phyloP scores from a whole-genome alignment of 805 yeast genomes.

The Kluyveromyces dobzhanskii region DNA sequence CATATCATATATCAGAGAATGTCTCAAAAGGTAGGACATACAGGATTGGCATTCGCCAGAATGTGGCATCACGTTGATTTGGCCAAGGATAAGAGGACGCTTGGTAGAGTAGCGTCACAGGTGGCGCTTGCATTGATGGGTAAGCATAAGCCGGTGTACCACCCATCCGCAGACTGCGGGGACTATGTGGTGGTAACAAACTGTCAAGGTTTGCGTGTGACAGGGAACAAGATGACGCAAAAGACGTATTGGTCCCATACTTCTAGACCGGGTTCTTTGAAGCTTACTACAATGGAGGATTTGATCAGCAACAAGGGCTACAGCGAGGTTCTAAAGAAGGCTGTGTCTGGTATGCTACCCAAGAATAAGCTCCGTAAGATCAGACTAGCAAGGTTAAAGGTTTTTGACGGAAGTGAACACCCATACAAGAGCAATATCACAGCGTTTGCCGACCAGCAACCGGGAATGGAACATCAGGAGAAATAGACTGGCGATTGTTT shows the following conservation, averaged over 20 bases:
- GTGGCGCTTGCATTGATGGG: slow-evolving; percentile 88
- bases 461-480: slow-evolving; percentile 28
- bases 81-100: slow-evolving; percentile 71
- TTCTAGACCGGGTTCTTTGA: slow-evolving; percentile 81
- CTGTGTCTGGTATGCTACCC: slow-evolving; percentile 95
- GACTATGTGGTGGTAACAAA: slow-evolving; percentile 96
- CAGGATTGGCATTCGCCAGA: slow-evolving; percentile 71
- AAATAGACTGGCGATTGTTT: background rate
- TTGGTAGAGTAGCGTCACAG: slow-evolving; percentile 86
- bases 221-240: slow-evolving; percentile 77
- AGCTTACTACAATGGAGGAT: slow-evolving; percentile 72
- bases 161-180: slow-evolving; percentile 76
- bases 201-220: slow-evolving; percentile 69
- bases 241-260: slow-evolving; percentile 87
- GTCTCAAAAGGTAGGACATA: slow-evolving; percentile 35
- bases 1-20: slow-evolving; percentile 9
- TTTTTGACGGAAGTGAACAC: slow-evolving; percentile 80
- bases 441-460: slow-evolving; percentile 77
- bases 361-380: slow-evolving; percentile 73
- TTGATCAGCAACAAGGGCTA: slow-evolving; percentile 73
- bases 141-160: slow-evolving; percentile 90
- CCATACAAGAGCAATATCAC: slow-evolving; percentile 78
- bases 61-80: slow-evolving; percentile 95
- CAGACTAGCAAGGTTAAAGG: slow-evolving; percentile 77
- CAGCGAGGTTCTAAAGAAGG: slow-evolving; percentile 75